Percentiles rank a stretch among this genome's conserved stretches.
Conservation (phyloP, 441 rosid genomes). For the Croton setiger region DNA sequence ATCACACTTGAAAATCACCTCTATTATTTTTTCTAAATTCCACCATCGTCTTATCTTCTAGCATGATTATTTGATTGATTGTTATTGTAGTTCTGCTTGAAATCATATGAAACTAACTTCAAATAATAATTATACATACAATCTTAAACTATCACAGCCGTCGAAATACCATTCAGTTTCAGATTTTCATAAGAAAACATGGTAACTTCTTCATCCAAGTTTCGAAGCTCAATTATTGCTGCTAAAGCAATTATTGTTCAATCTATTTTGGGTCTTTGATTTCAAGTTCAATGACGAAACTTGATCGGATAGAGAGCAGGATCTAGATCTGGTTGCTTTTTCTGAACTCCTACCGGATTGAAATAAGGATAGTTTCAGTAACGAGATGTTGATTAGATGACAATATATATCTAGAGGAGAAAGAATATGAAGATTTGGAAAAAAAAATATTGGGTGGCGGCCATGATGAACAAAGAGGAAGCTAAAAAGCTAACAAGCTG, state of each 20-base stretch:
- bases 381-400: no score
- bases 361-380: no score
- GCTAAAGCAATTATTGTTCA: conserved; percentile 93
- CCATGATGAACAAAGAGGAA: no score
- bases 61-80: conserved; percentile 27
- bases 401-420: no score
- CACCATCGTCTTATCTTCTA: conserved; percentile 31
- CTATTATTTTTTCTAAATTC: no score
- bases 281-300: conserved; percentile 64
- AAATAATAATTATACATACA: conserved; percentile 30
- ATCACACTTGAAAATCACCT: no score
- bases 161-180: conserved; percentile 52
- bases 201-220: conserved; percentile 92
- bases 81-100: conserved; percentile 29
- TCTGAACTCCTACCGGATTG: no score
- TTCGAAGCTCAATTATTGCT: conserved; percentile 84
- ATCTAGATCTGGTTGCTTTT: no score
- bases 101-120: conserved; percentile 30
- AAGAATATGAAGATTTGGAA: no score
- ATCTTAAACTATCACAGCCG: conserved; percentile 39
- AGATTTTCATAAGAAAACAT: conserved; percentile 79
- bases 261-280: conserved; percentile 82
- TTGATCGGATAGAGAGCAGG: no score
- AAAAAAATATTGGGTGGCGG: no score
- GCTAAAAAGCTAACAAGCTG: no score